Evolutionary conservation across 805 yeast species (phyloP).

Genomic region (Nakazawaea pomicola): DNA sequence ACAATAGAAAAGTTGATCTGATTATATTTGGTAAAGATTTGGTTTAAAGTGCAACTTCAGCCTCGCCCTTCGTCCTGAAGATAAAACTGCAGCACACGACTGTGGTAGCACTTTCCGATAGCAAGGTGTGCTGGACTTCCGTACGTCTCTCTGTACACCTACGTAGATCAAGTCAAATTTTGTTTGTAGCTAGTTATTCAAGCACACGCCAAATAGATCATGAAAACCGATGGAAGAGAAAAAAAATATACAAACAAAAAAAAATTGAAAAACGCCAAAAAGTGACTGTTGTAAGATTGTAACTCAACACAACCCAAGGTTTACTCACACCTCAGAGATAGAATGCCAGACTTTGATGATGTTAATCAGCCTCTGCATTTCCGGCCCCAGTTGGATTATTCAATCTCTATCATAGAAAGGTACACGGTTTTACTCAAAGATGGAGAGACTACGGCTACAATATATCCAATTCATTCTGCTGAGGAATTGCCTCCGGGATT

Average conservation of each 20-base stretch:
- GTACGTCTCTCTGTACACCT: no score
- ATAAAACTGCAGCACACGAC: no score
- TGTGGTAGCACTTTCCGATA: no score
- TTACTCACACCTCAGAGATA: no score
- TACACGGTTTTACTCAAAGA: slow-evolving; percentile 79
- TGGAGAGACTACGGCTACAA: slow-evolving; percentile 88
- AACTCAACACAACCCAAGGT: no score
- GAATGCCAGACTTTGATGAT: slow-evolving; percentile 50
- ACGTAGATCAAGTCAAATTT: no score
- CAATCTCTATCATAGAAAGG: slow-evolving; percentile 40
- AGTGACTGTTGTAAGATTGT: no score
- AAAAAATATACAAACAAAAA: neutral
- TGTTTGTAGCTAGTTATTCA: neutral
- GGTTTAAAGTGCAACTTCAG: slow-evolving; percentile 7
- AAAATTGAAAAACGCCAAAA: neutral
- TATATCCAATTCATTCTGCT: slow-evolving; percentile 73
- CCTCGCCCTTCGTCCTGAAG: no score
- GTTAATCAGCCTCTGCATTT: slow-evolving; percentile 42
- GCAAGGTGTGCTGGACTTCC: no score
- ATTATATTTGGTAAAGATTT: slow-evolving; percentile 68
- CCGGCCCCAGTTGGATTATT: slow-evolving; percentile 37
- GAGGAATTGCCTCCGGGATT: slow-evolving; percentile 73
- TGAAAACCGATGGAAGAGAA: no score
- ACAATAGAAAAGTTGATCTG: slow-evolving; percentile 65
- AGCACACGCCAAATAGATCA: neutral